Evolutionary conservation across 129 eudicot genomes (phyloP).

Genomic region (Smallanthus sonchifolius): DNA sequence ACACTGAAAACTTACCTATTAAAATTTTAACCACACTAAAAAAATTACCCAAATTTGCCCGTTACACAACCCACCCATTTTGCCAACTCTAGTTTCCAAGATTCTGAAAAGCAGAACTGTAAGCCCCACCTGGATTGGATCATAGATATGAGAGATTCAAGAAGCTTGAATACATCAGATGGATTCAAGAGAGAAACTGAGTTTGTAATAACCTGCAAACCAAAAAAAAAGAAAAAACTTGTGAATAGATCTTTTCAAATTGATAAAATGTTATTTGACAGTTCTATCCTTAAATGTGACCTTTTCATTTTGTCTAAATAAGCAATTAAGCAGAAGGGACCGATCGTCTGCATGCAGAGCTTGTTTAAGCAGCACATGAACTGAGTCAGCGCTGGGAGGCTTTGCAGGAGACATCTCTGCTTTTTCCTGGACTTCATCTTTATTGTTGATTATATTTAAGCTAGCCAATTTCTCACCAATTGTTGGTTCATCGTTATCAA

Average conservation of each 20-base stretch:
- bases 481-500: conserved; percentile 74
- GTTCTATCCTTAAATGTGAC: conserved; percentile 17
- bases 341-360: conserved; percentile 93
- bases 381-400: conserved; percentile 94
- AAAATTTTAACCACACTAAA: not conserved
- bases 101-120: not conserved
- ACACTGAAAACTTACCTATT: not conserved
- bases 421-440: conserved; percentile 33
- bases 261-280: not conserved
- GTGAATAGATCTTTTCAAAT: not conserved
- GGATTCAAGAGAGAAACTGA: conserved; percentile 65
- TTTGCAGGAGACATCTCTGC: conserved; percentile 37
- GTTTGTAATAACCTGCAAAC: conserved; percentile 67
- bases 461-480: conserved; percentile 86
- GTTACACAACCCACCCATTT: not conserved
- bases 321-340: conserved; percentile 76
- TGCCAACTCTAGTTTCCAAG: not conserved
- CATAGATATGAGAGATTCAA: conserved; percentile 62
- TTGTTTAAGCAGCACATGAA: conserved; percentile 82
- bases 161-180: conserved; percentile 82
- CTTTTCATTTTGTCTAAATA: conserved; percentile 82
- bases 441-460: conserved; percentile 43
- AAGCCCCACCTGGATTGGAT: conserved; percentile 64
- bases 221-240: conserved; percentile 2
- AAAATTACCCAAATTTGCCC: not conserved